These are phyloP conservation scores for Aspergillus bridgeri DNA, from an alignment of 495 filamentous ascomycete genomes.

Conservation along the genomic window DNA sequence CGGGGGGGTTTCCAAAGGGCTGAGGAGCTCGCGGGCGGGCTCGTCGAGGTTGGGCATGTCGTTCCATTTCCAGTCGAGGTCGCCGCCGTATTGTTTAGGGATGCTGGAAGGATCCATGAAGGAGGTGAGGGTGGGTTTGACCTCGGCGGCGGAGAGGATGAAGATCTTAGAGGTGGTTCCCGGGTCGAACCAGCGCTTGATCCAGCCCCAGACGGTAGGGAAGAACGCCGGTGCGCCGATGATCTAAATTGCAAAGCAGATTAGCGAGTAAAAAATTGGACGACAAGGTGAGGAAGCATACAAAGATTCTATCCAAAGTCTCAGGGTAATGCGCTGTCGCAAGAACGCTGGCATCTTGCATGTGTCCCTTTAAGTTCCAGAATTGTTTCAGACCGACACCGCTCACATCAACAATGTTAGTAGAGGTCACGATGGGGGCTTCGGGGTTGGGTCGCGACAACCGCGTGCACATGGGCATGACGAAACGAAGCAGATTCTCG, in stretches of 20 bases:
- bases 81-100: conserved; percentile 79
- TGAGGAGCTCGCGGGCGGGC: conserved; percentile 45
- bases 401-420: conserved; percentile 86
- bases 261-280: background rate
- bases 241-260: conserved; percentile 42
- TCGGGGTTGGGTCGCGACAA: conserved; percentile 67
- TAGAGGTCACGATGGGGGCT: conserved; percentile 79
- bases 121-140: conserved; percentile 65
- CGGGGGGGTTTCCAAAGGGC: conserved; percentile 29
- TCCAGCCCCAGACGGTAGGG: conserved; percentile 91
- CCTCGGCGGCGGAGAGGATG: conserved; percentile 67
- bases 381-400: conserved; percentile 84
- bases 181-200: conserved; percentile 94
- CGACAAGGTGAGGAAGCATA: conserved; percentile 32
- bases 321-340: conserved; percentile 94
- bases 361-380: conserved; percentile 86
- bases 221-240: conserved; percentile 89
- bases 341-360: conserved; percentile 82
- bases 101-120: conserved; percentile 82
- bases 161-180: conserved; percentile 92
- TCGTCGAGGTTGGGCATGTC: conserved; percentile 69
- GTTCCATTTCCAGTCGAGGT: conserved; percentile 76
- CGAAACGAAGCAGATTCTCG: conserved; percentile 84
- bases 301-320: conserved; percentile 82
- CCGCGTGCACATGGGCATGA: conserved; percentile 74